A percentile compares a stretch with the other conserved stretches of the same genome.
Conservation (phyloP, 768 basidiomycete genomes). For the Infundibulicybe gibba region DNA sequence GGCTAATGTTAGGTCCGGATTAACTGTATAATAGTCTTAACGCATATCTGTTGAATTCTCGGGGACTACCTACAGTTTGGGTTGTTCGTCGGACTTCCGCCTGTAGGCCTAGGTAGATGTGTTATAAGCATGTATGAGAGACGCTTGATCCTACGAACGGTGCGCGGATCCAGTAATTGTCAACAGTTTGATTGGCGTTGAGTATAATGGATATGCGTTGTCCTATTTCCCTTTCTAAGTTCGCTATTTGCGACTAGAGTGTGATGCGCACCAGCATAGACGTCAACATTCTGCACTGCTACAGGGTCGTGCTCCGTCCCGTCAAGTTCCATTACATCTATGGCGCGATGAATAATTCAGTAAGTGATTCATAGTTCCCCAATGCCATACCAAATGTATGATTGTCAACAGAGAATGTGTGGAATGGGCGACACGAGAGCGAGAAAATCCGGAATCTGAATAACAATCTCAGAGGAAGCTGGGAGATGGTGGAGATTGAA, state of each 20-base stretch:
- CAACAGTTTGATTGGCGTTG: constrained; percentile 10
- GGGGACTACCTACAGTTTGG: constrained; percentile 15
- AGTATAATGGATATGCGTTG: constrained; percentile 38
- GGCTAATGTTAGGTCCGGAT: constrained; percentile 27
- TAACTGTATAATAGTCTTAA: constrained; percentile 12
- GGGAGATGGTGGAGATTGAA: too few relatives aligned
- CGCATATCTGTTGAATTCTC: background rate
- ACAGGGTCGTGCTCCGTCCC: constrained; percentile 27
- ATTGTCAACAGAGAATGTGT: constrained; percentile 33
- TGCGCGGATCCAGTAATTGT: constrained; percentile 31
- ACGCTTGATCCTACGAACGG: too few relatives aligned
- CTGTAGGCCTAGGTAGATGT: constrained; percentile 11
- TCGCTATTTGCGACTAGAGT: background rate
- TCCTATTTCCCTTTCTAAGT: constrained; percentile 10
- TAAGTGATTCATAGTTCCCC: too few relatives aligned
- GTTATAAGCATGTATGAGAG: too few relatives aligned
- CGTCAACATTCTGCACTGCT: constrained; percentile 23
- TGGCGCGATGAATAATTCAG: too few relatives aligned
- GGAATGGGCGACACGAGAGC: constrained; percentile 11
- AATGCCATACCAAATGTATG: constrained; percentile 16
- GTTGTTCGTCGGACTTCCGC: constrained; percentile 18
- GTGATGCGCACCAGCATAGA: constrained; percentile 15
- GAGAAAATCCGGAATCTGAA: constrained; percentile 1
- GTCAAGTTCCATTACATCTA: constrained; percentile 41
- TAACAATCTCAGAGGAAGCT: too few relatives aligned